Percentiles rank a stretch among this genome's conserved stretches.
Evolutionary conservation across 768 basidiomycete species (phyloP).

Genomic region (Agaricus subrufescens): DNA sequence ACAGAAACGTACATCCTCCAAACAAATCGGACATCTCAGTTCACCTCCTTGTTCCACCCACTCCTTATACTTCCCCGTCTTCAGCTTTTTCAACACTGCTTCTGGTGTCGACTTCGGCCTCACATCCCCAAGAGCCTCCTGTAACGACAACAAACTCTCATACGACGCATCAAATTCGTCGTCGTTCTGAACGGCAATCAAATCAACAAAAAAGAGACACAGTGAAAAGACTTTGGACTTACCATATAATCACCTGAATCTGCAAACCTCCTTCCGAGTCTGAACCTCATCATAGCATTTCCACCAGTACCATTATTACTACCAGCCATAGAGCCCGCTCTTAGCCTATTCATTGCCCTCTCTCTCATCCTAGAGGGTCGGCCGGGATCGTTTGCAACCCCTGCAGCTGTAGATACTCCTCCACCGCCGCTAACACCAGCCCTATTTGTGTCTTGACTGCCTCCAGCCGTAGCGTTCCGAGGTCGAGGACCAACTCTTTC

Average conservation of each 20-base stretch:
- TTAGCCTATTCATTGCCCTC: not conserved
- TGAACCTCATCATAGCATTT: not conserved
- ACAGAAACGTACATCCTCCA: slow-evolving; percentile 65
- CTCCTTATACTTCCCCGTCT: slow-evolving; percentile 12
- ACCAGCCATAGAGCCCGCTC: not conserved
- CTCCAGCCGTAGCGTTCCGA: not conserved
- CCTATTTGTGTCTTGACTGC: not conserved
- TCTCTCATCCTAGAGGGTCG: not conserved
- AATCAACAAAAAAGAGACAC: not conserved
- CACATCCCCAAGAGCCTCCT: slow-evolving; percentile 62
- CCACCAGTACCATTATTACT: not conserved
- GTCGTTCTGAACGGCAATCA: slow-evolving; percentile 44
- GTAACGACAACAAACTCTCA: slow-evolving; percentile 58
- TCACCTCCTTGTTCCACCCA: slow-evolving; percentile 30
- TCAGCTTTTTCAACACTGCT: slow-evolving; percentile 50
- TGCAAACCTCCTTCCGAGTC: slow-evolving; percentile 11
- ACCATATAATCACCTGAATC: slow-evolving; percentile 41
- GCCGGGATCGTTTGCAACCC: not conserved
- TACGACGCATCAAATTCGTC: slow-evolving; percentile 77
- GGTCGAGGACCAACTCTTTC: not conserved
- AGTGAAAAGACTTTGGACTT: not conserved
- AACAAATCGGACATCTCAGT: slow-evolving; percentile 75
- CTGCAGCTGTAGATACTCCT: not conserved
- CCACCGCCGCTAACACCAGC: too few relatives aligned
- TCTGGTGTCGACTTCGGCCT: slow-evolving; percentile 61